Conservation (phyloP, 345 rosid genomes). For the Citrus reticulata region DNA sequence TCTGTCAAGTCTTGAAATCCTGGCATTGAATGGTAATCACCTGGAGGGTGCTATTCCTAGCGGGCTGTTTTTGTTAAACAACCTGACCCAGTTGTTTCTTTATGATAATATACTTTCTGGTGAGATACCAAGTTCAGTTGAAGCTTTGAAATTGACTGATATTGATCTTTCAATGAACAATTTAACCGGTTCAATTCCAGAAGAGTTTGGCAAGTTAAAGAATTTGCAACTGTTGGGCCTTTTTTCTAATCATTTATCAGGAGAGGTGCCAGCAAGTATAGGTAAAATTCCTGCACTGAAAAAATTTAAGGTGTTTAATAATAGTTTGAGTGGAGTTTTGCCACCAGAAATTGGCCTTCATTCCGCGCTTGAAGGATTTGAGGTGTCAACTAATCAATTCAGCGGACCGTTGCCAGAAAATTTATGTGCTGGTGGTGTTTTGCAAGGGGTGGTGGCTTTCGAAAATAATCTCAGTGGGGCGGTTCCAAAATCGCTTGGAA, state of each 20-base stretch:
- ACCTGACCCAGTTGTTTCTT: slow-evolving; percentile 40
- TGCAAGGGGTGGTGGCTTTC: slow-evolving; percentile 58
- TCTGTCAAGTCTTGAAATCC: slow-evolving; percentile 39
- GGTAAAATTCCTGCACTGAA: slow-evolving; percentile 46
- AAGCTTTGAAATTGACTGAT: slow-evolving; percentile 31
- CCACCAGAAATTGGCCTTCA: slow-evolving; percentile 66
- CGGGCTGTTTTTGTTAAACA: slow-evolving; percentile 44
- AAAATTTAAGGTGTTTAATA: slow-evolving; percentile 39
- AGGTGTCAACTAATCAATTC: slow-evolving; percentile 58
- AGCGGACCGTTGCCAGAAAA: slow-evolving; percentile 62
- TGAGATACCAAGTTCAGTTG: slow-evolving; percentile 45
- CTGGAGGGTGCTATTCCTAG: slow-evolving; percentile 58
- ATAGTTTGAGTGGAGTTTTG: slow-evolving; percentile 59
- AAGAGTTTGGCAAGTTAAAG: slow-evolving; percentile 52
- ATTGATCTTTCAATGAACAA: slow-evolving; percentile 59
- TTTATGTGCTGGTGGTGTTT: slow-evolving; percentile 59
- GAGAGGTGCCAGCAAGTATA: slow-evolving; percentile 50
- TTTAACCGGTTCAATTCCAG: slow-evolving; percentile 66
- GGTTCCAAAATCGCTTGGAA: slow-evolving; percentile 64
- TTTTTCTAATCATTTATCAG: slow-evolving; percentile 48
- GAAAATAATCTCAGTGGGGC: slow-evolving; percentile 62
- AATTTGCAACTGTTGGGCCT: slow-evolving; percentile 37
- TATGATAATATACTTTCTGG: slow-evolving; percentile 50
- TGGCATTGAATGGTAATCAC: slow-evolving; percentile 49
- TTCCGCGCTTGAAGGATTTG: slow-evolving; percentile 59